Conservation (phyloP, 805 yeast genomes). For the Kazachstania martiniae region DNA sequence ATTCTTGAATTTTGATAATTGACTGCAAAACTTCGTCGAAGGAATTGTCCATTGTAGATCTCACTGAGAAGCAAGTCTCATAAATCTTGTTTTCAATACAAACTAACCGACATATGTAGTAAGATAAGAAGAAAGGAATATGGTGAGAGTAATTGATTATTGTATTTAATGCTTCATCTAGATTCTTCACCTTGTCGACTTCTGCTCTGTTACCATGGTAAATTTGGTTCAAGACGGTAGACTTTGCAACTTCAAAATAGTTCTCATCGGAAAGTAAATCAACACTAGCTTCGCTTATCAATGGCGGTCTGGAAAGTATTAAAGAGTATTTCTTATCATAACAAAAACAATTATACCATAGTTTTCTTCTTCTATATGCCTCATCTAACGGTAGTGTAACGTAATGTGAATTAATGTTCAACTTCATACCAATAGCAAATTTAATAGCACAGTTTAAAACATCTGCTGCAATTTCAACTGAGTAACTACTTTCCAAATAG, state of each 20-base stretch:
- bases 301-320: slow-evolving; percentile 14
- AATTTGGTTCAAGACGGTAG: neutral
- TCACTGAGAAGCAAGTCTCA: slow-evolving; percentile 13
- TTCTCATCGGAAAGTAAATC: slow-evolving; percentile 15
- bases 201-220: slow-evolving; percentile 2
- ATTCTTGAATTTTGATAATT: slow-evolving; percentile 9
- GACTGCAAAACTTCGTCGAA: slow-evolving; percentile 18
- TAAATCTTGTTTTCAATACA: slow-evolving; percentile 11
- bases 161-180: slow-evolving; percentile 11
- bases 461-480: slow-evolving; percentile 34
- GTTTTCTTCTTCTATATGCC: slow-evolving; percentile 26
- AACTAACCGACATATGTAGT: slow-evolving; percentile 10
- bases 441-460: slow-evolving; percentile 38
- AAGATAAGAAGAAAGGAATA: slow-evolving; percentile 15
- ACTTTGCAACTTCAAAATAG: slow-evolving; percentile 9
- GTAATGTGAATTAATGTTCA: slow-evolving; percentile 37
- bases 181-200: slow-evolving; percentile 5
- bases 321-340: slow-evolving; percentile 16
- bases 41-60: slow-evolving; percentile 8
- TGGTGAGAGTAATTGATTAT: slow-evolving; percentile 12
- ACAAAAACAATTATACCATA: slow-evolving; percentile 39
- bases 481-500: slow-evolving; percentile 27
- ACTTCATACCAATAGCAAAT: slow-evolving; percentile 46
- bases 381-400: slow-evolving; percentile 30
- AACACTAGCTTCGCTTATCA: slow-evolving; percentile 15